Base-by-base conservation (phyloP, 805 yeast species). In the Maudiozyma barnettii region DNA sequence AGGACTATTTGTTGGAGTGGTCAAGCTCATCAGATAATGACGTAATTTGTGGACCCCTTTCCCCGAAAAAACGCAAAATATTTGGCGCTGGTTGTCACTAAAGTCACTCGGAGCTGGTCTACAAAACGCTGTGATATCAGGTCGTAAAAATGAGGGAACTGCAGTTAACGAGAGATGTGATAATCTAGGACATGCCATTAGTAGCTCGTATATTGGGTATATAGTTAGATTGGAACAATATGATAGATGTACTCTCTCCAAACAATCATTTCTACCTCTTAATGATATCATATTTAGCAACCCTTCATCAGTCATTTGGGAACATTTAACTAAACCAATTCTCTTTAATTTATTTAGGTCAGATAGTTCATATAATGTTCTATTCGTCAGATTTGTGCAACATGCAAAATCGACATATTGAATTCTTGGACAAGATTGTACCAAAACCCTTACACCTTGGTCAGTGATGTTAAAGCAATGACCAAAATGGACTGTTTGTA, bases 331-430 rank as follows among this genome's bases (percentile, higher is more conserved):
- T 44, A 91, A 71, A 0, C 99, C 99, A 41, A 91, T 89, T 65
- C 99, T 77, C 57, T 93, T 78, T 55, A 91, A 72, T 58, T 83
- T 80, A 7, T 95, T 87, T 54, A 91, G 71, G 42, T 77, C 77
- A 2, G 95, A 78, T 52, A 91, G 70, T 57, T 83, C 95, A 39
- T 77, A 74, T 39, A 93, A 76, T 1, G 96, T 80, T 56, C 79
- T 76, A 67, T 93, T 87, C 2, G 98, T 89, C 46, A 91, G 73
- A 63, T 87, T 95, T 1, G 83, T 73, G 63, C 99, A 91, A 65
- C 97, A 90, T 14, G 98, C 98, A 50, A 93, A 77, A 67, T 91
- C 99, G 53, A 91, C 87, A 64, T 90, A 91, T 58, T 87, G 95
- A 48, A 91, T 79, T 49, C 96, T 73, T 49, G 84, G 84, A 60